Conservation (phyloP, 176 grass and related monocot genomes). For the Stipa capillata region DNA sequence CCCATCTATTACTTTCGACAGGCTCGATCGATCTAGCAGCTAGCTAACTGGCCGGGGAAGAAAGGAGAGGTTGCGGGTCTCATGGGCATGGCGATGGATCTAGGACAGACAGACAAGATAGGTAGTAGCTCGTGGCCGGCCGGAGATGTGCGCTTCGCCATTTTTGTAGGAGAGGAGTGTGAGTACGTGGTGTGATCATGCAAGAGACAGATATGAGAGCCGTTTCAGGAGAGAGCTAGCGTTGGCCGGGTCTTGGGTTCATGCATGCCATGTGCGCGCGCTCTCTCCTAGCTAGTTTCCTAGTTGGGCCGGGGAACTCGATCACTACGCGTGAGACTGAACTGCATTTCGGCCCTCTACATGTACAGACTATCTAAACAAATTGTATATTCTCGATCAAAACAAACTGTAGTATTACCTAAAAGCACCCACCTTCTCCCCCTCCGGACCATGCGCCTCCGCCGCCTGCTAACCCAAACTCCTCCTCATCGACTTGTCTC, state of each 20-base stretch:
- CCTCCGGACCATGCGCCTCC: too few species aligned
- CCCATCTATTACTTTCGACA: background rate
- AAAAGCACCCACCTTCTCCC: too few species aligned
- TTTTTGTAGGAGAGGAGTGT: constrained; percentile 4
- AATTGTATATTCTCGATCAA: too few species aligned
- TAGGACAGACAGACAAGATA: background rate
- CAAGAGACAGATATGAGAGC: constrained; percentile 1
- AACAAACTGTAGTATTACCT: too few species aligned
- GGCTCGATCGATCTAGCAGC: background rate
- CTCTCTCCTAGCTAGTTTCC: too few species aligned
- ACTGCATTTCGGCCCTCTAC: too few species aligned
- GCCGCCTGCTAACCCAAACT: too few species aligned
- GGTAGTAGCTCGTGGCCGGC: background rate
- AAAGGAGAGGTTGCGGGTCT: background rate
- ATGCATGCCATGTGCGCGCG: background rate
- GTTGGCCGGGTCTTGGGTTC: constrained; percentile 6
- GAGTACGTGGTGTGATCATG: background rate
- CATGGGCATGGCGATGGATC: background rate
- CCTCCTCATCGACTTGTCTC: too few species aligned
- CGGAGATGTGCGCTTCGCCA: too few species aligned
- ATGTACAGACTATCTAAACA: too few species aligned
- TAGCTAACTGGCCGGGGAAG: background rate
- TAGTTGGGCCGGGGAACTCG: too few species aligned
- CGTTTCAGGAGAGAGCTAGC: background rate
- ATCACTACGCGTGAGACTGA: too few species aligned